phyloP scores from a whole-genome alignment of 2,329 filamentous ascomycete genomes.

The Cordyceps militaris region DNA sequence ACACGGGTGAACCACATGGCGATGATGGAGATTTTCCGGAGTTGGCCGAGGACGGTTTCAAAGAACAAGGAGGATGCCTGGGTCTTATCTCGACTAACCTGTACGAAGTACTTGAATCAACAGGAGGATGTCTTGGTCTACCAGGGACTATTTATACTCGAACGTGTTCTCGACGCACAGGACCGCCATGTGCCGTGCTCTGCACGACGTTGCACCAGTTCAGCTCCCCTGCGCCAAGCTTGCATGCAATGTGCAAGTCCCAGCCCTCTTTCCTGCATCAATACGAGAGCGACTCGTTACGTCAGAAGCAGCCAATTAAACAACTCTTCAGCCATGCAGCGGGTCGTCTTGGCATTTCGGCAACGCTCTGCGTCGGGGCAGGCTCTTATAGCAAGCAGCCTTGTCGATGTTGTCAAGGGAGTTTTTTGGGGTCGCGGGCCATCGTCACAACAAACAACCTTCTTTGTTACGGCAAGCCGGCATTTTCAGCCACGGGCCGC shows the following conservation, averaged over 20 bases:
- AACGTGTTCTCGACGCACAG: too few species aligned
- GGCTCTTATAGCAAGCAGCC: too few species aligned
- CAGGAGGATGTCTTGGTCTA: neutral
- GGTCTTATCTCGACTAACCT: neutral
- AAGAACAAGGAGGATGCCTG: neutral
- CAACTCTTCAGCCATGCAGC: too few species aligned
- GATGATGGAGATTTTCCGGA: too few species aligned
- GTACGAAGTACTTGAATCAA: neutral
- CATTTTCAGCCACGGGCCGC: neutral
- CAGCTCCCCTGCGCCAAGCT: conserved; percentile 5
- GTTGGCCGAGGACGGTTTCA: neutral
- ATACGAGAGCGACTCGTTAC: conserved; percentile 1
- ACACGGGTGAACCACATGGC: conserved; percentile 13
- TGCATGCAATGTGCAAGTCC: neutral
- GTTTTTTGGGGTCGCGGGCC: too few species aligned
- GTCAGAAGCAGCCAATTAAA: neutral
- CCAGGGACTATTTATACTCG: neutral
- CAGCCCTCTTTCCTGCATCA: neutral
- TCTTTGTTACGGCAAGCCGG: too few species aligned
- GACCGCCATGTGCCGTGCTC: neutral
- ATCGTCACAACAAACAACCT: too few species aligned
- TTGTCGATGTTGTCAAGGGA: too few species aligned
- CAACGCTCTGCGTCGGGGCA: too few species aligned
- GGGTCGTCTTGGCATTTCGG: too few species aligned
- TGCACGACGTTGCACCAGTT: neutral